Percentiles rank a stretch among this genome's conserved stretches.
Evolutionary conservation across 73 alveolate species (phyloP).

Genomic region (Paramecium sonneborni): DNA sequence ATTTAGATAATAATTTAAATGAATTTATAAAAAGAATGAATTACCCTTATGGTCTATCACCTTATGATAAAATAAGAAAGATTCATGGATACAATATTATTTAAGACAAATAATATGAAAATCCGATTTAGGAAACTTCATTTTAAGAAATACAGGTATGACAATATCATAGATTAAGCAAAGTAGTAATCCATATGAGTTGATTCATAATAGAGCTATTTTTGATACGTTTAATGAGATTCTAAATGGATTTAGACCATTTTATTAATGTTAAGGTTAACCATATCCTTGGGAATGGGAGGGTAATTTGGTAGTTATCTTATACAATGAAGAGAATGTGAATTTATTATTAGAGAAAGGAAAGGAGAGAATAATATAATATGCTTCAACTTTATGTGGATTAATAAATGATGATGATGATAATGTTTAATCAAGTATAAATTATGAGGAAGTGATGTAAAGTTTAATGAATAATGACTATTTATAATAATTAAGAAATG

Average conservation of each 20-base stretch:
- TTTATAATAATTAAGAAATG: slow-evolving; percentile 49
- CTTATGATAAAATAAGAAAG: slow-evolving; percentile 28
- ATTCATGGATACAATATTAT: slow-evolving; percentile 53
- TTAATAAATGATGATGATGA: slow-evolving; percentile 43
- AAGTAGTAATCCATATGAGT: slow-evolving; percentile 22
- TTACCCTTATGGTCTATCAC: slow-evolving; percentile 54
- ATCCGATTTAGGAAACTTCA: background rate
- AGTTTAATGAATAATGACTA: slow-evolving; percentile 24
- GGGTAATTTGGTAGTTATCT: background rate
- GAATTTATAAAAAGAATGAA: slow-evolving; percentile 47
- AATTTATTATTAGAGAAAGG: slow-evolving; percentile 41
- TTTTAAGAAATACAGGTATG: background rate
- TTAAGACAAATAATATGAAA: background rate
- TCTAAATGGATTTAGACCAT: slow-evolving; percentile 76
- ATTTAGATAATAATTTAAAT: background rate
- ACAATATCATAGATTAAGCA: slow-evolving; percentile 34
- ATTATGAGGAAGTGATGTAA: background rate
- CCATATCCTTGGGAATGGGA: slow-evolving; percentile 61
- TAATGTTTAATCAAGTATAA: background rate
- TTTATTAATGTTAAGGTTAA: slow-evolving; percentile 42
- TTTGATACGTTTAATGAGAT: slow-evolving; percentile 82
- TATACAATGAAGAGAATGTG: background rate
- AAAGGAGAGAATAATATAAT: slow-evolving; percentile 22
- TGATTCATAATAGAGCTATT: slow-evolving; percentile 77
- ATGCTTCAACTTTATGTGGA: slow-evolving; percentile 61